A percentile compares a stretch with the other conserved stretches of the same genome.
phyloP scores from a whole-genome alignment of 345 rosid species.

The Pistacia vera region DNA sequence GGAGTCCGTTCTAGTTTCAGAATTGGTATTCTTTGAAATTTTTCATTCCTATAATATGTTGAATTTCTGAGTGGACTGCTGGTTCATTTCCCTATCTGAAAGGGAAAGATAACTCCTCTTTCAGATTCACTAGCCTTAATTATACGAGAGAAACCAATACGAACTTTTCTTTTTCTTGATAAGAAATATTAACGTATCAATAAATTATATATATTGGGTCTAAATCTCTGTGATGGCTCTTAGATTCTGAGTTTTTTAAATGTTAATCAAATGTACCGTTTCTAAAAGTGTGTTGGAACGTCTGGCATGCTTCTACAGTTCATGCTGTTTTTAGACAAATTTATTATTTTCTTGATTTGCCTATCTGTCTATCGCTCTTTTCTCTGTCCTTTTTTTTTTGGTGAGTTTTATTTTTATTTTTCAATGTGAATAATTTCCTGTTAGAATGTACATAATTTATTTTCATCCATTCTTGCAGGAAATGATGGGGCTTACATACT shows the following conservation, averaged over 20 bases:
- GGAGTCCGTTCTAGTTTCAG: no score
- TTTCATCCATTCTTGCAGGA: conserved; percentile 57
- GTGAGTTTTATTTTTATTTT: neutral
- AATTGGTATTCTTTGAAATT: neutral
- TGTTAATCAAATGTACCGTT: no score
- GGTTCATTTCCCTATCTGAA: no score
- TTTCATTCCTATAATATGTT: no score
- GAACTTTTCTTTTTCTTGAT: no score
- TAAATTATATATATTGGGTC: no score
- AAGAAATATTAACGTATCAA: no score
- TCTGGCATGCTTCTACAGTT: conserved; percentile 1
- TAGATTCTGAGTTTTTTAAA: neutral
- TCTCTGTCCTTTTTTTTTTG: neutral
- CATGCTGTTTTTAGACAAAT: neutral
- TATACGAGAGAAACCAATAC: no score
- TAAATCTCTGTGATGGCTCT: no score
- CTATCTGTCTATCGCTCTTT: conserved; percentile 10
- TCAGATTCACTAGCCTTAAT: no score
- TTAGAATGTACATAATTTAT: conserved; percentile 15
- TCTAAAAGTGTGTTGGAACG: neutral
- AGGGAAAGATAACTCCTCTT: no score
- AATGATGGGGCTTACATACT: conserved; percentile 93
- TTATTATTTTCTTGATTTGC: conserved; percentile 2
- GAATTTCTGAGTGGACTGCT: neutral
- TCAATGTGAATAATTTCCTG: conserved; percentile 7